Evolutionary conservation across 129 eudicot genomes (phyloP), one percentile per base, ranked within the genome.

Genomic region (Solidago caesia): DNA sequence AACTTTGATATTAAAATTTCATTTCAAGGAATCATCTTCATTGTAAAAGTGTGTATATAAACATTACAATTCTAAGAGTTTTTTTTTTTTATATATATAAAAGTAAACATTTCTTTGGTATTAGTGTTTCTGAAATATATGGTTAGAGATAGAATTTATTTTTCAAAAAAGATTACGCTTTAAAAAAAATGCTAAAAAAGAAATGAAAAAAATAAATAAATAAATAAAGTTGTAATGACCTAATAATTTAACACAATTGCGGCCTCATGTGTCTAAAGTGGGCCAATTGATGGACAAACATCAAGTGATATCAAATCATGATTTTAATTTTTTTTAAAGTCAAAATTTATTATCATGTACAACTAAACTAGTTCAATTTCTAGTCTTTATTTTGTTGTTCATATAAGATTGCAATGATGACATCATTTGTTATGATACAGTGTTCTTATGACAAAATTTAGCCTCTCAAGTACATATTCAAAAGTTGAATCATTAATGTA

Each of bases 291-390:
- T 39, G 52, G 71, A 75, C 72, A 64, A 75, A 16, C 49, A 5
- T 73, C 58, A 61, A 75, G 72, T 75, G 79, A 73, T 61, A 73
- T 73, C 77, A 41, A 65, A 49, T 64, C 72, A 64, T 75, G 72
- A 52, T 72, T 46, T 72, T 46, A 58, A 33, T 33, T 63, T 45
- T 49, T 21, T 64, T 57, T 27, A 52, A 75, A 75, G 79, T 75
- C 79, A 75, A 75, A 75, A 44, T 52, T 65, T 7, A 75, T 75
- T 52, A 75, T 75, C 55, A 75, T 65, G 15, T 49, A 13, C 43
- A 1, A 44, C 77, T 68, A 72, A 58, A 75, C 62, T 64, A 42
- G 68, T 74, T 63, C 63, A 52, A 41, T 64, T 41, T 74, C n/a
- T 41, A 62, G 64, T 71, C 55, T 71, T 25, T 71, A 42, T n/a